Evolutionary conservation across 140 eudicot genomes (phyloP), one percentile per base, ranked within the genome.

Genomic region (Oenanthe javanica): DNA sequence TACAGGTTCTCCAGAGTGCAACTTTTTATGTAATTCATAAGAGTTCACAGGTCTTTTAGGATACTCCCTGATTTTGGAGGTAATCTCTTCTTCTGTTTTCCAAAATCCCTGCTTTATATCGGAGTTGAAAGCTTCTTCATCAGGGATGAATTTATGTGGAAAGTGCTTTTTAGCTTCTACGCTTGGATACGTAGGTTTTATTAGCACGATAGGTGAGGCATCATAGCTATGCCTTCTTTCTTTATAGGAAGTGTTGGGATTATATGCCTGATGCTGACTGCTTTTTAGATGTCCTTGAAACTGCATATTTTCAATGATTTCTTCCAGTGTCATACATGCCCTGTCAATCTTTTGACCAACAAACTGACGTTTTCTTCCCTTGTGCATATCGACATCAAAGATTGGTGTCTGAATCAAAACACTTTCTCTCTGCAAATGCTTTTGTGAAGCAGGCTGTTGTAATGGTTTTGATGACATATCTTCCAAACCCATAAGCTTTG

Each of bases 401-500:
- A 77, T 23, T 1, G 89, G 88, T 76, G 48, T 73, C 75, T 57
- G 85, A 72, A 81, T 87, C 77, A 75, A 71, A 25, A 83, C 43
- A 64, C 69, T 84, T 52, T 80, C 86, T 23, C 64, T 70, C 27
- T 84, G 87, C 77, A 63, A 76, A 43, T 75, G 82, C 31, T 84
- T 88, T 57, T 19, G 75, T 11, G 86, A 79, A 66, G 55, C 57
- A 9, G 81, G 75, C 21, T 31, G 36, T 31, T 79, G 85, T 64
- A 51, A 50, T 1, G 82, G 78, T 84, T 85, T 87, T 78, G 88
- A 86, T 27, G 96, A 84, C 8, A 86, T 40, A 45, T 89, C 90
- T 66, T 93, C 98, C 16, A 93, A 75, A 47, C 98, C 98, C 98
- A 93, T 93, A 36, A 93, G 94, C 87, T 87, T 93, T 42, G 94